Conservation (phyloP, 805 yeast genomes). For the Komagataella pastoris region DNA sequence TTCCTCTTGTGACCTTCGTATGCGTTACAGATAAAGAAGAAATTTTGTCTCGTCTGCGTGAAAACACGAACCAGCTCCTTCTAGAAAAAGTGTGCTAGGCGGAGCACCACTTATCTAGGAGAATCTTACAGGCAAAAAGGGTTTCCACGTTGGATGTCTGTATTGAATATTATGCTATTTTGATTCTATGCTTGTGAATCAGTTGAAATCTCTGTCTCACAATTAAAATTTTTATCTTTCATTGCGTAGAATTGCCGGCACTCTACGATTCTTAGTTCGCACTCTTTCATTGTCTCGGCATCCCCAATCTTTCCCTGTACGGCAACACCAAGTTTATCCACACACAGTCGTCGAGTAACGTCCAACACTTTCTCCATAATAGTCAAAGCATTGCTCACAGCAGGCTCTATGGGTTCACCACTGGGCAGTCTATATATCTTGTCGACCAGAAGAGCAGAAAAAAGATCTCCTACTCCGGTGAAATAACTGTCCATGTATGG, state of each 20-base stretch:
- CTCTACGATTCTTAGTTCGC: conserved; percentile 60
- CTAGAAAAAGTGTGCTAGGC: neutral
- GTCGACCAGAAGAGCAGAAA: conserved; percentile 68
- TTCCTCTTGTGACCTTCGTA: too few relatives aligned
- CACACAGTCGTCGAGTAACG: conserved; percentile 29
- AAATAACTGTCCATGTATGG: conserved; percentile 68
- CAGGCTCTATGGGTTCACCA: neutral
- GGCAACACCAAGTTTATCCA: conserved; percentile 20
- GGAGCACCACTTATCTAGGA: neutral
- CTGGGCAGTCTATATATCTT: conserved; percentile 26
- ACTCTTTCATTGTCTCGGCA: conserved; percentile 46
- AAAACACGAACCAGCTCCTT: neutral
- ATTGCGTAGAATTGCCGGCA: conserved; percentile 25
- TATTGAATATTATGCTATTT: neutral
- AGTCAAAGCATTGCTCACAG: conserved; percentile 8
- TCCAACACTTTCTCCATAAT: conserved; percentile 39
- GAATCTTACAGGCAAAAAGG: neutral
- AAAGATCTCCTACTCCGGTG: conserved; percentile 91
- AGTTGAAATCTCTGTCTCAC: neutral
- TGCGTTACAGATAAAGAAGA: too few relatives aligned
- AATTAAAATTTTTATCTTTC: conserved; percentile 1
- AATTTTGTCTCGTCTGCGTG: too few relatives aligned
- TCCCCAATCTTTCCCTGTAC: conserved; percentile 42
- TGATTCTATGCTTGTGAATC: neutral
- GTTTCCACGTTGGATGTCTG: neutral